Conservation (phyloP, 2,329 filamentous ascomycete genomes). For the Chaetomium sp. region DNA sequence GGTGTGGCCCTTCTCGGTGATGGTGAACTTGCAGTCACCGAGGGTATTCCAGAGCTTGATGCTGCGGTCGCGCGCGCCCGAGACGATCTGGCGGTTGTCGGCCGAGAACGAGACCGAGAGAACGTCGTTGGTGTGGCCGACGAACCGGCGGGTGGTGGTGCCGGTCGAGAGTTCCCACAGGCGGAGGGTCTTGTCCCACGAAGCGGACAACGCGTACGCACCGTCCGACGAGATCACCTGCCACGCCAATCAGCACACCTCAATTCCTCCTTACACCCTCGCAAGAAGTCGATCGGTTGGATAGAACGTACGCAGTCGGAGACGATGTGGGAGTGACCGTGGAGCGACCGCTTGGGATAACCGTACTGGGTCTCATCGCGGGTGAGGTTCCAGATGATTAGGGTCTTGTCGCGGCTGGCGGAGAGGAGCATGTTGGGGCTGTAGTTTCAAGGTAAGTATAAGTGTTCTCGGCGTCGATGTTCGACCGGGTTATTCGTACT, state of each 20-base stretch:
- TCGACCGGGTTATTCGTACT: constrained; percentile 52
- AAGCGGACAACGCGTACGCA: constrained; percentile 96
- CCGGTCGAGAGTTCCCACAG: constrained; percentile 98
- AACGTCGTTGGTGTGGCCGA: constrained; percentile 99
- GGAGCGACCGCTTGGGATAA: constrained; percentile 97
- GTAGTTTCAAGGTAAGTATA: constrained; percentile 25
- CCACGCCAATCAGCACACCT: constrained; percentile 33
- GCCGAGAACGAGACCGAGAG: constrained; percentile 99
- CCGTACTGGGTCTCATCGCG: constrained; percentile 97
- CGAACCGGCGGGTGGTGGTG: constrained; percentile 94
- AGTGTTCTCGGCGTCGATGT: constrained; percentile 16
- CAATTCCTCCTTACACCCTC: constrained; percentile 15
- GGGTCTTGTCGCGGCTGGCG: constrained; percentile 91
- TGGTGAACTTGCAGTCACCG: constrained; percentile 99
- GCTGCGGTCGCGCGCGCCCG: constrained; percentile 92
- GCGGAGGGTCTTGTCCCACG: constrained; percentile 99
- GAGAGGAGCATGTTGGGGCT: constrained; percentile 99
- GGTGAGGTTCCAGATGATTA: constrained; percentile 99
- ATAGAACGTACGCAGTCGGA: constrained; percentile 89
- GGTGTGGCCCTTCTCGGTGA: constrained; percentile 99
- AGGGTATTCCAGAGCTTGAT: constrained; percentile 99
- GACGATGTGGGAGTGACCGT: constrained; percentile 99
- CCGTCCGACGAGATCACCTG: constrained; percentile 99
- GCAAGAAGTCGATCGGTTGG: neutral
- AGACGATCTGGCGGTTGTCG: constrained; percentile 99